Conservation (phyloP, 257 asterid species). For the Jasminum sambac region DNA sequence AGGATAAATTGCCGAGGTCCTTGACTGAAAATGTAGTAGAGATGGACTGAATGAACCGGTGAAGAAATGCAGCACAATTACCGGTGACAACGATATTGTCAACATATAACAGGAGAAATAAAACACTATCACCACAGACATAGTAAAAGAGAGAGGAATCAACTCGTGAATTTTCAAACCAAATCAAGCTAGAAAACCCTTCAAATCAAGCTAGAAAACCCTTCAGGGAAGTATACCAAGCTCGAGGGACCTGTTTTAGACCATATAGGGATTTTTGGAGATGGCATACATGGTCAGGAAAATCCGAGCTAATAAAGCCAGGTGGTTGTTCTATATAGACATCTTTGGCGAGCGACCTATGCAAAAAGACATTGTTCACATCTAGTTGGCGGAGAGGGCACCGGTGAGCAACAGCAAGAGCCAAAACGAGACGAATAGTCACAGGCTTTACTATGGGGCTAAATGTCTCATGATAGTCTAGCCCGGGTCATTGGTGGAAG, state of each 20-base stretch:
- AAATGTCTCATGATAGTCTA: too few species aligned
- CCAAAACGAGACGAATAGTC: background rate
- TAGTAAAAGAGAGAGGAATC: too few species aligned
- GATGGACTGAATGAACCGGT: too few species aligned
- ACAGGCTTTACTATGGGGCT: too few species aligned
- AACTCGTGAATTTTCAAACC: background rate
- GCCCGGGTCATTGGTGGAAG: too few species aligned
- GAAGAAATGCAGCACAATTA: too few species aligned
- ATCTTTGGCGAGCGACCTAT: too few species aligned
- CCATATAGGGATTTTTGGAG: slow-evolving; percentile 6
- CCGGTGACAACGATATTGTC: too few species aligned
- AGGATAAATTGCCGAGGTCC: too few species aligned
- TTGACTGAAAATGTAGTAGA: too few species aligned
- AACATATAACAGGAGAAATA: too few species aligned
- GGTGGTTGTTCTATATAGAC: slow-evolving; percentile 3
- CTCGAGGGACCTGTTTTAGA: background rate
- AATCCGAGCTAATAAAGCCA: background rate
- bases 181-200: background rate
- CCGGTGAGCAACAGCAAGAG: background rate
- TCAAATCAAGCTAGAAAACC: background rate
- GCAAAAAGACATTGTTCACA: background rate
- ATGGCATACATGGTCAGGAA: slow-evolving; percentile 8
- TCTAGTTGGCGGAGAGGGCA: background rate
- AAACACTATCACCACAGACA: too few species aligned
- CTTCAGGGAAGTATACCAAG: background rate